These are phyloP conservation scores for Linnemannia hyalina DNA, from an alignment of 192 early-diverging fungal species.

Conservation along the genomic window DNA sequence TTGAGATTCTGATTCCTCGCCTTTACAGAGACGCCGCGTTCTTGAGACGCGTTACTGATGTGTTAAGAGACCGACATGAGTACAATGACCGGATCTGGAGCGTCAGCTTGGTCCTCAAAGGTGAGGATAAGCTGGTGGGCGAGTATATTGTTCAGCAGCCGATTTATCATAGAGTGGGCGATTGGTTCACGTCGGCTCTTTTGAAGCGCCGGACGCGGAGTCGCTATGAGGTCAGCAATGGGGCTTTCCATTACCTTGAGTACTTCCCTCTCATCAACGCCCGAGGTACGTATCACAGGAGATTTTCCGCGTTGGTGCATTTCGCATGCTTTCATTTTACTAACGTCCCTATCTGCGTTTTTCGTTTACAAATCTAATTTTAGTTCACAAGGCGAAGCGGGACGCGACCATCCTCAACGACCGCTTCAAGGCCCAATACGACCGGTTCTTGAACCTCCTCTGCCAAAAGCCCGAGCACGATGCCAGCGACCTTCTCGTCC, in stretches of 20 bases:
- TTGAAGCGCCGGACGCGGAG: constrained; percentile 20
- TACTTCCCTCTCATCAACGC: constrained; percentile 65
- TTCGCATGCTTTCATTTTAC: neutral
- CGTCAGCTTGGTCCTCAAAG: constrained; percentile 54
- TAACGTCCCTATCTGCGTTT: neutral
- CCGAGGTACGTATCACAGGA: constrained; percentile 47
- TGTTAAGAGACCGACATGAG: constrained; percentile 41
- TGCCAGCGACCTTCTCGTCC: constrained; percentile 44
- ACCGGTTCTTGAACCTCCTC: constrained; percentile 49
- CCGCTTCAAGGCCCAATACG: constrained; percentile 54
- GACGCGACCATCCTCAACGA: constrained; percentile 56
- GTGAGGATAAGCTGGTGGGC: constrained; percentile 28
- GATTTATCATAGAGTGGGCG: constrained; percentile 8
- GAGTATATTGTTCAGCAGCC: constrained; percentile 46
- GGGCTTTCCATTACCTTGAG: constrained; percentile 30
- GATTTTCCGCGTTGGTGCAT: neutral
- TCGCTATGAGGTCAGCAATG: neutral
- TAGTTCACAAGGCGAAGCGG: constrained; percentile 48
- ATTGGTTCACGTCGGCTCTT: constrained; percentile 48
- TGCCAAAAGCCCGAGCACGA: constrained; percentile 37
- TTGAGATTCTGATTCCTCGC: constrained; percentile 41
- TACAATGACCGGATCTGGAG: constrained; percentile 53
- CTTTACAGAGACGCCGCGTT: constrained; percentile 24
- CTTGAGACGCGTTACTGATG: constrained; percentile 31
- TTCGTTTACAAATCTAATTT: neutral